Base-by-base conservation (phyloP, 2,329 filamentous ascomycete species). In the Paracamarosporium sp. region DNA sequence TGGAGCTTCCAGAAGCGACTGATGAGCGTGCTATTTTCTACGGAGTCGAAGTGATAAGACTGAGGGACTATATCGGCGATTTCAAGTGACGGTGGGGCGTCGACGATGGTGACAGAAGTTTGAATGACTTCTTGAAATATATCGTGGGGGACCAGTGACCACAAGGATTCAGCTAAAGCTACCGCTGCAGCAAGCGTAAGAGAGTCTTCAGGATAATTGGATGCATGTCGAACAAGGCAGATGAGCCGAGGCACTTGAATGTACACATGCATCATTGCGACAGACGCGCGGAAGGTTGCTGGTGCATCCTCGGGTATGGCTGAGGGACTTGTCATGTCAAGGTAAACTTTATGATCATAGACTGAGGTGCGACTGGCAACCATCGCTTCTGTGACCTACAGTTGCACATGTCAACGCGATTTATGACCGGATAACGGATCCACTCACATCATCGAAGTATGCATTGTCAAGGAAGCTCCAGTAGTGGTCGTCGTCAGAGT, bases 391-490 rank as follows among this genome's bases (percentile, higher is more conserved):
- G 68, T 60, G 7, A 73, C 71, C 72, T 74, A 27, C 5, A 31
- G n/a, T 24, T 5, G 7, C 3, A 9, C 5, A 11, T 11, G 40
- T 71, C 5, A 70, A 57, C 31, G 25, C 6, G n/a, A 13, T 24
- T 17, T 5, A 4, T 8, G 15, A 6, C 9, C 15, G 27, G 36
- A 24, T 4, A 7, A 31, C 27, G 5, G 36, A 36, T 33, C 1
- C 17, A 62, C 66, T 61, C 48, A 73, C 72, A 33, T 75, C 72
- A n/a, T 75, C 72, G 7, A 69, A 61, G 22, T 75, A 75, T 2
- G 70, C 69, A 40, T 71, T 69, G 22, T 75, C 70, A n/a, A 75
- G 60, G 2, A 74, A 53, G 45, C 65, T 67, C 66, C 67, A 75
- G 44, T 61, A 71, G 44, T 73, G 65, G 20, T 72, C 65, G 12